Percentiles rank a stretch among this genome's conserved stretches.
These are phyloP conservation scores for Setomelanomma holmii DNA, from an alignment of 2,329 filamentous ascomycete species.

Conservation along the genomic window DNA sequence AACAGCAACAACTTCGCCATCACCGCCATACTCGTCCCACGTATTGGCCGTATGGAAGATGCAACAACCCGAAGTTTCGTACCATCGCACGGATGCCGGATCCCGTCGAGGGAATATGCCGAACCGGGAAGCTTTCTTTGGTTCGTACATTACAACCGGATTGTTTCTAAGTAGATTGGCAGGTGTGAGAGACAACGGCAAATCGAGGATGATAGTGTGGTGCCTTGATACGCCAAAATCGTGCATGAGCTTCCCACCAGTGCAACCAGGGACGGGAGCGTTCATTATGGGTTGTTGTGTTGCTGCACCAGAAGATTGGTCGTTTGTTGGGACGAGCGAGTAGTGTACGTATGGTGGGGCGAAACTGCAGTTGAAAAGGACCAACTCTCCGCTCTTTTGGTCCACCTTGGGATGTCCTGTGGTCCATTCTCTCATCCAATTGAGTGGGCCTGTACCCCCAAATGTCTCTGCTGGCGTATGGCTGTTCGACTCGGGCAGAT, in stretches of 20 bases:
- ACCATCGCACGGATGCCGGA: constrained; percentile 68
- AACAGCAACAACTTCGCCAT: constrained; percentile 54
- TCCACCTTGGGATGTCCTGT: constrained; percentile 75
- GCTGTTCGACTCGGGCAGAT: constrained; percentile 21
- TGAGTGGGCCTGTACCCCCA: constrained; percentile 62
- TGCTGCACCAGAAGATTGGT: constrained; percentile 1
- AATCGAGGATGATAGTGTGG: constrained; percentile 72
- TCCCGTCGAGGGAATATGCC: constrained; percentile 70
- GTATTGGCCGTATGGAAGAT: constrained; percentile 77
- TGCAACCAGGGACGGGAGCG: constrained; percentile 65
- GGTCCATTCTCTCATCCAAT: constrained; percentile 74
- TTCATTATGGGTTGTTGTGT: constrained; percentile 54
- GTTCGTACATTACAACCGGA: constrained; percentile 67
- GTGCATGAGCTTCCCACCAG: constrained; percentile 75
- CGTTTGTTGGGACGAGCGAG: constrained; percentile 59
- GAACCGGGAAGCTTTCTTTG: constrained; percentile 65
- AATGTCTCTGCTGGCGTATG: constrained; percentile 44
- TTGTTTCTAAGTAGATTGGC: constrained; percentile 64
- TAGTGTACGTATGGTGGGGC: constrained; percentile 71
- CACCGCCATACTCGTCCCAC: constrained; percentile 63
- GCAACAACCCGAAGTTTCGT: constrained; percentile 70
- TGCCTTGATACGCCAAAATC: constrained; percentile 72
- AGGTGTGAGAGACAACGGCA: constrained; percentile 71
- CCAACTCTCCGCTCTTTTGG: constrained; percentile 67
- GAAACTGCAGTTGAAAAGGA: constrained; percentile 73